phyloP scores from a whole-genome alignment of 2,329 filamentous ascomycete genomes.

The Cladosporium cucumerinum region DNA sequence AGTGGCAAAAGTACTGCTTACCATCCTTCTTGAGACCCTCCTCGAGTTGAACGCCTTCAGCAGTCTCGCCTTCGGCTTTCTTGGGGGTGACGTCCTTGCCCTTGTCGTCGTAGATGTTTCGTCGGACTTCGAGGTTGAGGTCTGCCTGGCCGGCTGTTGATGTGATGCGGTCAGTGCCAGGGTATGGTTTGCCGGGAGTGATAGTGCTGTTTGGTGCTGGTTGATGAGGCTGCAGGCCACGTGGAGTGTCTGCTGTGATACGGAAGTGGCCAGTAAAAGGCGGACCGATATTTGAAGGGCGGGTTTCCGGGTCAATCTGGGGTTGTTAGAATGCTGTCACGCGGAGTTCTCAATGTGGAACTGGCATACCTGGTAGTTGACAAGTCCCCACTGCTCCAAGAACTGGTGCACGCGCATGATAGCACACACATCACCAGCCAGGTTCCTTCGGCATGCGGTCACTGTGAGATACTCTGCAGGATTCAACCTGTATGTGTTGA shows the following conservation, averaged over 20 bases:
- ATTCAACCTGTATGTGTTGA: conserved; percentile 97
- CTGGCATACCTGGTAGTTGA: conserved; percentile 84
- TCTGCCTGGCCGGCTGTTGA: conserved; percentile 72
- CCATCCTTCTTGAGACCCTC: conserved; percentile 59
- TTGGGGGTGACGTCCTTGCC: conserved; percentile 76
- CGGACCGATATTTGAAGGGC: conserved; percentile 90
- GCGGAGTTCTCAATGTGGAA: neutral
- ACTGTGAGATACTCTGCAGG: conserved; percentile 95
- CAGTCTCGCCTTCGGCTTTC: conserved; percentile 54
- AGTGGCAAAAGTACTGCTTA: conserved; percentile 75
- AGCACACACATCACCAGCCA: conserved; percentile 95
- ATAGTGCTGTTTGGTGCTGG: conserved; percentile 70
- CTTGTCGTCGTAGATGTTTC: conserved; percentile 92
- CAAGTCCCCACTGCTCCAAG: conserved; percentile 96
- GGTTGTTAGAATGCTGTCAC: conserved; percentile 21
- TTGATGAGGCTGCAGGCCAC: conserved; percentile 92
- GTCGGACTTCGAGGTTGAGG: conserved; percentile 85
- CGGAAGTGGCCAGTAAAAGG: conserved; percentile 98
- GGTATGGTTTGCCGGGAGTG: conserved; percentile 58
- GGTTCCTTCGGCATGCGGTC: conserved; percentile 88
- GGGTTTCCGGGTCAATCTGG: conserved; percentile 91
- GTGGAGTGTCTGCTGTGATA: conserved; percentile 90
- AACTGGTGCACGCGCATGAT: conserved; percentile 99
- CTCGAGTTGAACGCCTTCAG: conserved; percentile 57
- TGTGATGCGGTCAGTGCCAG: conserved; percentile 67